phyloP scores from a whole-genome alignment of 441 rosid species.

The Biscutella laevigata region DNA sequence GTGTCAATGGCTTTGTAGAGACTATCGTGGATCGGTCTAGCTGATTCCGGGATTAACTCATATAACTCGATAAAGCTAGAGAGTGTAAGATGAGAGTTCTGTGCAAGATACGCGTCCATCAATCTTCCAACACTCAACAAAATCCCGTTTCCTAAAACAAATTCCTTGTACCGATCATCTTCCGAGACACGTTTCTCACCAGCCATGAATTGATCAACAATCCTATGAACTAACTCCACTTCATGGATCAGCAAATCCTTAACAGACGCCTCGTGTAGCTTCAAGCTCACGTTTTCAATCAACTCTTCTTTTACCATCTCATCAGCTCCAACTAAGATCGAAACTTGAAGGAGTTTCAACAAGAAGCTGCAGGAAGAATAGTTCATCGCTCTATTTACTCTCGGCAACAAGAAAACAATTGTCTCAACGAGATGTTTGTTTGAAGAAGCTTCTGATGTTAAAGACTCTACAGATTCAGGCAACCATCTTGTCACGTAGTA shows the following conservation, averaged over 20 bases:
- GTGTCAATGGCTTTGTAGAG: constrained; percentile 79
- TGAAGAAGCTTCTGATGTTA: constrained; percentile 42
- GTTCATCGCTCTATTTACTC: constrained; percentile 33
- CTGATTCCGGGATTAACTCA: constrained; percentile 56
- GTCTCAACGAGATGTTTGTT: constrained; percentile 66
- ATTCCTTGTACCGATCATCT: constrained; percentile 33
- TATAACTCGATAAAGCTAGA: constrained; percentile 49
- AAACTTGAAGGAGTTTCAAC: constrained; percentile 67
- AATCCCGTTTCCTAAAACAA: constrained; percentile 38
- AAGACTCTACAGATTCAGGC: constrained; percentile 55
- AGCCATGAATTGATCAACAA: constrained; percentile 40
- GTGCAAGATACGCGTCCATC: constrained; percentile 57
- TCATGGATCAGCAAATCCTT: constrained; percentile 68
- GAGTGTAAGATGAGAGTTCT: constrained; percentile 38
- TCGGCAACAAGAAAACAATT: constrained; percentile 58
- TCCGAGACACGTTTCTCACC: constrained; percentile 34
- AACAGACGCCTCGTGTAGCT: constrained; percentile 67
- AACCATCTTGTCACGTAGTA: constrained; percentile 76
- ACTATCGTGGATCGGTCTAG: constrained; percentile 70
- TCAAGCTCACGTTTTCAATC: constrained; percentile 48
- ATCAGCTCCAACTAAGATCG: constrained; percentile 51
- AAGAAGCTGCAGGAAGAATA: constrained; percentile 77
- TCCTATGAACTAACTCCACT: constrained; percentile 53
- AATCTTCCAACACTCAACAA: constrained; percentile 59
- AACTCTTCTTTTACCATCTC: constrained; percentile 45